Conservation (phyloP, 805 yeast genomes). For the Tetrapisispora fleetii region DNA sequence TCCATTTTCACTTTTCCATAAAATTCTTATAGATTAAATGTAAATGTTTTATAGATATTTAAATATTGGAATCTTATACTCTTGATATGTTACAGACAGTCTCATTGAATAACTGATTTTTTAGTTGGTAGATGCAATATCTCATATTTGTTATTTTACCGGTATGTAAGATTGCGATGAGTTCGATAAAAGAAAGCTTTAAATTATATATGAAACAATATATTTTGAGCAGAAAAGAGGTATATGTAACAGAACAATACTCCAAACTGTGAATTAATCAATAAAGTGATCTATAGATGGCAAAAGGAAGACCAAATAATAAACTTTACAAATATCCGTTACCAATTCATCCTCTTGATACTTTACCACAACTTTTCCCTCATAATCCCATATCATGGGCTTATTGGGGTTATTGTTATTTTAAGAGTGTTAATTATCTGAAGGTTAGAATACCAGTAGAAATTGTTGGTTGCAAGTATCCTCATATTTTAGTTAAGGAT, state of each 20-base stretch:
- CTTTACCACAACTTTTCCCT: slow-evolving; percentile 44
- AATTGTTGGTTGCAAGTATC: slow-evolving; percentile 29
- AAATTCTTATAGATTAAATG: background rate
- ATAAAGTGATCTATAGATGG: slow-evolving; percentile 19
- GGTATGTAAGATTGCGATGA: background rate
- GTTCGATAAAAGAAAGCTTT: background rate
- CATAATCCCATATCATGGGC: slow-evolving; percentile 65
- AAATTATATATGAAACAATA: background rate
- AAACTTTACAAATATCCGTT: slow-evolving; percentile 41
- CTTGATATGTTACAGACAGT: too few relatives aligned
- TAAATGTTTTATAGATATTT: background rate
- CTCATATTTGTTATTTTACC: too few relatives aligned
- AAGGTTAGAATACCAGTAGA: slow-evolving; percentile 15
- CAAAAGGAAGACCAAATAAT: slow-evolving; percentile 24
- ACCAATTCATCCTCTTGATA: slow-evolving; percentile 41
- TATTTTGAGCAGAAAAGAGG: background rate
- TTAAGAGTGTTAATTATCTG: slow-evolving; percentile 13
- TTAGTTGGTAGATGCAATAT: too few relatives aligned
- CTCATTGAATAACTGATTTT: too few relatives aligned
- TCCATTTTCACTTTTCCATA: background rate
- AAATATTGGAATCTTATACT: slow-evolving; percentile 20
- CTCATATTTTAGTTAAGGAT: slow-evolving; percentile 30
- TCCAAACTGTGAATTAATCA: background rate
- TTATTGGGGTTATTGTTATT: slow-evolving; percentile 33
- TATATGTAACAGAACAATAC: too few relatives aligned